phyloP scores from a whole-genome alignment of 208 protist genomes.

The Crithidia acanthocephali region DNA sequence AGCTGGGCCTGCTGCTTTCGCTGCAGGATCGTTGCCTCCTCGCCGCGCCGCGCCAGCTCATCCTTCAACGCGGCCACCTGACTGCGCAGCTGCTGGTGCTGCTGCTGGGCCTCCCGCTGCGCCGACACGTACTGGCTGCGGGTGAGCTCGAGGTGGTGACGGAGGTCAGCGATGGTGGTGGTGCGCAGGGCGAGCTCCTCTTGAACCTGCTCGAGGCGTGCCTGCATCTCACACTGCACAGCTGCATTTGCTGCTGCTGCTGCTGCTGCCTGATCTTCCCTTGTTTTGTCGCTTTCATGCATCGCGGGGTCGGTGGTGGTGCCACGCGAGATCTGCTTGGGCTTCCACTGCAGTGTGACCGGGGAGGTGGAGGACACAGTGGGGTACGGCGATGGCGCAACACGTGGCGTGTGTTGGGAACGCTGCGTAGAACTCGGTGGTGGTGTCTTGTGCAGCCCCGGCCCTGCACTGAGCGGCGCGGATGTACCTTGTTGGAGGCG shows the following conservation, averaged over 20 bases:
- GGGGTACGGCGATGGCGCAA: neutral
- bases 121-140: conserved; percentile 38
- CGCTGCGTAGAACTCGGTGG: neutral
- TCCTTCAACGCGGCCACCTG: conserved; percentile 81
- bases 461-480: neutral
- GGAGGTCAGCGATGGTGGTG: conserved; percentile 59
- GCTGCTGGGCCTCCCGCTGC: conserved; percentile 27
- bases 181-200: conserved; percentile 55
- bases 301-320: conserved; percentile 29
- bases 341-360: conserved; percentile 29
- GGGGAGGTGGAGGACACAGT: conserved; percentile 4
- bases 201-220: conserved; percentile 38
- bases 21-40: conserved; percentile 54
- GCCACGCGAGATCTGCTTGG: conserved; percentile 53
- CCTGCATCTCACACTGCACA: conserved; percentile 17
- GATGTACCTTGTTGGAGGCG: neutral
- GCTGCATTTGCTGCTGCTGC: neutral
- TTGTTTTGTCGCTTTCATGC: neutral
- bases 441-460: too few species aligned
- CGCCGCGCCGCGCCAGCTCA: conserved; percentile 66
- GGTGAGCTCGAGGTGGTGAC: conserved; percentile 47
- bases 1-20: conserved; percentile 46
- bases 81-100: conserved; percentile 27
- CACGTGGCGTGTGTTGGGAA: neutral
- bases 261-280: neutral